Base-by-base conservation (phyloP, 1,284 basidiomycete species). In the Leccinum fuscescens region DNA sequence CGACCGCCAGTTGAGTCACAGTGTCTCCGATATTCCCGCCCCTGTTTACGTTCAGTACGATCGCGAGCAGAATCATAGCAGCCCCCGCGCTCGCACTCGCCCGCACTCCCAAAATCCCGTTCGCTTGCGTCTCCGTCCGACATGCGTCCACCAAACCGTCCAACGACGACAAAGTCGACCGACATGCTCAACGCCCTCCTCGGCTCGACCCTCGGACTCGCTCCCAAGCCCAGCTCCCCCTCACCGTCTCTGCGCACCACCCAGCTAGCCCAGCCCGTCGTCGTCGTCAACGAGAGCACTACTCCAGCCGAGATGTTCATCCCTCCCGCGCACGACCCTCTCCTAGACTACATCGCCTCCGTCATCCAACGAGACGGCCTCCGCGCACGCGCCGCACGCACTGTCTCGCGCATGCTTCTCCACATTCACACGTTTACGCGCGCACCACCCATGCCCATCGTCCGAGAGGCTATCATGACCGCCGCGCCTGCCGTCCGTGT, bases 361-460 rank as follows among this genome's bases (percentile, higher is more conserved):
- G 74, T 79, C 57, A 75, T 94, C 61, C 88, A 88, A 79, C 75
- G 74, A 51, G 75, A 90, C 71, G 93, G 93, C 22, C 80, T 86
- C 63, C 86, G 89, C 62, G 82, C 87, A 17, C 79, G 80, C 49
- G 92, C 92, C 0, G 76, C 83, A 3, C 82, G 80, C 48, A 78
- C 78, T 50, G 81, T 88, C 11, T 79, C 86, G 1, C 77, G 81
- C 33, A 87, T 86, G 61, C 82, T 95, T 24, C 76, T 88, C 15
- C 80, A 86, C 70, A 83, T 94, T 31, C 90, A 91, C 73, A 80
- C 86, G 8, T 79, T 89, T 62, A 94, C 92, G 7, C 84, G 89
- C 62, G 80, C 84, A 12, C 83, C 86, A 14, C 89, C 93, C 0
- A 78, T 93, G 31, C 90, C 89, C n/a, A 84, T 94, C 61, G 75